phyloP scores from a whole-genome alignment of 441 rosid genomes.

The Pelargonium fulgidum region DNA sequence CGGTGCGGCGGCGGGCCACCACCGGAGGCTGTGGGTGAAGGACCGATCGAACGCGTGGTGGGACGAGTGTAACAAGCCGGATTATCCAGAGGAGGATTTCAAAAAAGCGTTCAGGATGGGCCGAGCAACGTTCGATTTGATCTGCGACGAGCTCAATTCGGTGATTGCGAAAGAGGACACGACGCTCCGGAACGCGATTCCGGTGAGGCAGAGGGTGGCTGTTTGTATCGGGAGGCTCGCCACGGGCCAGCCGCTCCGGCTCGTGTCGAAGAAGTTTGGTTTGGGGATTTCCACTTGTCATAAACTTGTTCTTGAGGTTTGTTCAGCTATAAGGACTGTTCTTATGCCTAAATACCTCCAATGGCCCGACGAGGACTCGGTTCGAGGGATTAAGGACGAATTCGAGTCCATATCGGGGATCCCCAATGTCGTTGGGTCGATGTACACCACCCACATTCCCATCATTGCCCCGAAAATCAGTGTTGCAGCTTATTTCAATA shows the following conservation, averaged over 20 bases:
- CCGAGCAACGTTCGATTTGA: slow-evolving; percentile 50
- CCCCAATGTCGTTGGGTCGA: slow-evolving; percentile 58
- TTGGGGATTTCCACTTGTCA: slow-evolving; percentile 76
- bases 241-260: slow-evolving; percentile 65
- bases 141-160: slow-evolving; percentile 61
- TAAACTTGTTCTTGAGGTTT: slow-evolving; percentile 63
- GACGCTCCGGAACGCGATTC: slow-evolving; percentile 59
- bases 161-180: slow-evolving; percentile 75
- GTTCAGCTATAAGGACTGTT: slow-evolving; percentile 55
- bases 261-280: slow-evolving; percentile 67
- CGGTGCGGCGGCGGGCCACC: slow-evolving; percentile 40
- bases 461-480: slow-evolving; percentile 69
- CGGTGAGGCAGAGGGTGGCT: slow-evolving; percentile 71
- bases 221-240: slow-evolving; percentile 74
- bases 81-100: slow-evolving; percentile 62
- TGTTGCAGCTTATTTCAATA: slow-evolving; percentile 64
- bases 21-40: slow-evolving; percentile 66
- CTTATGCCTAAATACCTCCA: slow-evolving; percentile 63
- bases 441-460: slow-evolving; percentile 70
- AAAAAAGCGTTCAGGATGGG: slow-evolving; percentile 64
- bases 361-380: slow-evolving; percentile 56
- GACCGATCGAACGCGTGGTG: slow-evolving; percentile 72
- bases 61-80: slow-evolving; percentile 64
- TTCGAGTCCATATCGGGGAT: slow-evolving; percentile 49
- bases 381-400: slow-evolving; percentile 38